Evolutionary conservation across 441 rosid genomes (phyloP), one percentile per base, ranked within the genome.

Genomic region (Brassica balearica): DNA sequence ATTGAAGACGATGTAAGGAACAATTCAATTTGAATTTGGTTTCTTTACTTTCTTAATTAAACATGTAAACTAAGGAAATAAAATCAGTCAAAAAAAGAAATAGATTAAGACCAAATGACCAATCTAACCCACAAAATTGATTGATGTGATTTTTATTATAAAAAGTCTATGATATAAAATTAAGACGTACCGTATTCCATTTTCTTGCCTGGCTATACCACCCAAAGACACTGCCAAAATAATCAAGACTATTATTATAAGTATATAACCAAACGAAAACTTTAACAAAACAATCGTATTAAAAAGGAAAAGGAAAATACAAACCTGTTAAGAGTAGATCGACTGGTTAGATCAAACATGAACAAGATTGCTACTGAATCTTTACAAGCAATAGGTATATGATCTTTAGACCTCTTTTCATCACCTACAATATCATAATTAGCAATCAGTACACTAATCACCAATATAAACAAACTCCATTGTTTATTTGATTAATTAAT

Each of bases 261-360:
- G 29, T 29, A n/a, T 65, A 8, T 10, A 22, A 19, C 7, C 4
- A 9, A 34, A 38, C 6, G 1, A 53, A 60, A 60, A 59, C 6
- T 10, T 10, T 59, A 53, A 15, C 1, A 27, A 12, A 32, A 8
- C 10, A 3, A 10, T 55, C 2, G 1, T 34, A 34, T 3, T 6
- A n/a, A 17, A 22, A 3, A 0, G 1, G 34, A 36, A 74, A 43
- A 65, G 29, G 8, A 34, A 34, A 60, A 10, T 11, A 25, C 60
- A 68, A 69, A 91, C 98, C 94, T 91, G 83, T 90, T 91, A 48
- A 94, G 94, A 73, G 98, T 94, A 80, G 94, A 87, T 20, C 98
- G 86, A 73, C 97, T 94, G 5, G 98, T 94, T 32, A 94, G 92
- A 87, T 94, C 98, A 87, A 94, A 94, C 98, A 94, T 92, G 73